Conservation (phyloP, 345 rosid species). For the Atalantia buxifolia region DNA sequence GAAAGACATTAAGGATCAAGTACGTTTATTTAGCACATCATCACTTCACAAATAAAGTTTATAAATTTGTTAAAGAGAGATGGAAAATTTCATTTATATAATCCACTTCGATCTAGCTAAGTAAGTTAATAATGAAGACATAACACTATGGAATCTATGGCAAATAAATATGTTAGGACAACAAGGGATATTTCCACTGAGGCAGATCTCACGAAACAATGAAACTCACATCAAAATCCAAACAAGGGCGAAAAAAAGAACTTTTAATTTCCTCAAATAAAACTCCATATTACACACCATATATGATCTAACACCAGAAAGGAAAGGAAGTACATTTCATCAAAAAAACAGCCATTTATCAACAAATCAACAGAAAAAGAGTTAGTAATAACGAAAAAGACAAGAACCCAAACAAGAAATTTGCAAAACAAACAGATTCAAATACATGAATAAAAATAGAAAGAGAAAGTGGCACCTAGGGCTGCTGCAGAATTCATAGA, state of each 20-base stretch:
- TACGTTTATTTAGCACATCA: background rate
- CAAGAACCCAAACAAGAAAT: background rate
- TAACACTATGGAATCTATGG: too few species aligned
- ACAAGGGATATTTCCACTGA: background rate
- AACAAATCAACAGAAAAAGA: background rate
- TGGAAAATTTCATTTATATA: background rate
- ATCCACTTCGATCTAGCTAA: background rate
- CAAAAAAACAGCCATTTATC: background rate
- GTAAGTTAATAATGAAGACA: too few species aligned
- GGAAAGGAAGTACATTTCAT: background rate
- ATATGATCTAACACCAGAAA: background rate
- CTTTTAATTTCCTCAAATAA: too few species aligned
- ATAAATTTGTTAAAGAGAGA: background rate
- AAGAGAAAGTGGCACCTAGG: conserved; percentile 28
- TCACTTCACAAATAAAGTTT: background rate
- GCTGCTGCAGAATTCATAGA: conserved; percentile 57
- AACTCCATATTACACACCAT: too few species aligned
- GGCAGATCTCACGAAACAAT: background rate
- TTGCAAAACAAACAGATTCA: background rate
- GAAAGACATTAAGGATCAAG: background rate
- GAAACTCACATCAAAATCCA: background rate
- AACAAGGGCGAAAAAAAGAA: background rate
- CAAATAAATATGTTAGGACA: background rate
- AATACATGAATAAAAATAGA: background rate
- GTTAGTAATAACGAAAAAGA: background rate